Percentiles rank a stretch among this genome's conserved stretches.
phyloP scores from a whole-genome alignment of 768 basidiomycete species.

The Termitomyces sp. region DNA sequence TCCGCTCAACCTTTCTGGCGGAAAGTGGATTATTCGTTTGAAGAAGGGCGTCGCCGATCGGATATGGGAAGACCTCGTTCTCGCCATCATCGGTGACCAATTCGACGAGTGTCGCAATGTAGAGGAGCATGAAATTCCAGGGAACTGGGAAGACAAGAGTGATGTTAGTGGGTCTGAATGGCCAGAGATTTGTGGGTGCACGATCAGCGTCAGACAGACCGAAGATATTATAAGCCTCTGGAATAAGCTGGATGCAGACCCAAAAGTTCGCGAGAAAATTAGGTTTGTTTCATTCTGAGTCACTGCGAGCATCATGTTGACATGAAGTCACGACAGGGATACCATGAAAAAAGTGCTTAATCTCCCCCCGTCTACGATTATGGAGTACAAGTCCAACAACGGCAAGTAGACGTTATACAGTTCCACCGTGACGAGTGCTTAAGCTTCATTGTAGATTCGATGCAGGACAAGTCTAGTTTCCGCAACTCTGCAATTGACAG shows the following conservation, averaged over 20 bases:
- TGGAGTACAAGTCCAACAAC: conserved; percentile 96
- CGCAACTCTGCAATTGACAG: conserved; percentile 58
- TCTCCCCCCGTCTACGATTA: conserved; percentile 70
- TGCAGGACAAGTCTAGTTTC: conserved; percentile 87
- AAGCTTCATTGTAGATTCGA: conserved; percentile 52
- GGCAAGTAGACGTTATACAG: conserved; percentile 35
- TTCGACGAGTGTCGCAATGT: conserved; percentile 62
- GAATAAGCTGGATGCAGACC: conserved; percentile 80
- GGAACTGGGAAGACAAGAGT: conserved; percentile 30
- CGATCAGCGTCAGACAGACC: conserved; percentile 86
- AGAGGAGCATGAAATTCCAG: conserved; percentile 21
- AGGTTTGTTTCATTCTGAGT: conserved; percentile 42
- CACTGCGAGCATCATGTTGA: not conserved
- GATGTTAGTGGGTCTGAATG: conserved; percentile 39
- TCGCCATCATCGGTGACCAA: conserved; percentile 87
- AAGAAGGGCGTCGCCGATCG: conserved; percentile 88
- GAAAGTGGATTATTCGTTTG: conserved; percentile 94
- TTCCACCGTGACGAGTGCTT: not conserved
- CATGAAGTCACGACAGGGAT: conserved; percentile 44
- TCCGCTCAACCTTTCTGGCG: conserved; percentile 79
- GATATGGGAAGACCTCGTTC: conserved; percentile 85
- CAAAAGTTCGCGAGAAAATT: conserved; percentile 73
- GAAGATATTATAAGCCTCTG: conserved; percentile 94
- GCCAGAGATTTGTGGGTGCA: conserved; percentile 92
- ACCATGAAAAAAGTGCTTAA: conserved; percentile 72